A percentile compares a stretch with the other conserved stretches of the same genome.
Evolutionary conservation across 2,329 filamentous ascomycete genomes (phyloP).

Genomic region (Aspergillus pseudoglaucus): DNA sequence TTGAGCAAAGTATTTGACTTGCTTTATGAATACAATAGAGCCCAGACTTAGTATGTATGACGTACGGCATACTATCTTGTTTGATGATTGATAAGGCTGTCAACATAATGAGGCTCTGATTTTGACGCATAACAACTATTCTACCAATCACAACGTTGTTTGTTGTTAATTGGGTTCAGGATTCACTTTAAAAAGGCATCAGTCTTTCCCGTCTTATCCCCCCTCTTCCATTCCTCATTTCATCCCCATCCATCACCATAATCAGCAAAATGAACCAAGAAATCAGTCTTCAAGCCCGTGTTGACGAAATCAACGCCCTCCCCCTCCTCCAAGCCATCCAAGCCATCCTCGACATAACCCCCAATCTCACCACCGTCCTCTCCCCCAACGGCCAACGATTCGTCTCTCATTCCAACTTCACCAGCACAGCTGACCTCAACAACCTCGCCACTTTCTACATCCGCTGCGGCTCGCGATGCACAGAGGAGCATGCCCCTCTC

Average conservation of each 20-base stretch:
- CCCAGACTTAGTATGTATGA: no score
- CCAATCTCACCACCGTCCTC: conserved; percentile 8
- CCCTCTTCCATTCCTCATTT: neutral
- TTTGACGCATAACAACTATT: no score
- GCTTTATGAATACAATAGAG: no score
- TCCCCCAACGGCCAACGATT: conserved; percentile 7
- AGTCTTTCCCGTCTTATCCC: neutral
- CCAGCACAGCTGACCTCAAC: conserved; percentile 10
- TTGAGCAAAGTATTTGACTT: no score
- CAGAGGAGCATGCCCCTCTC: conserved; percentile 11
- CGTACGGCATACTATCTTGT: no score
- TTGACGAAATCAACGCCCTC: conserved; percentile 7
- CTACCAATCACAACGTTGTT: no score
- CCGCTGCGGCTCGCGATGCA: conserved; percentile 4
- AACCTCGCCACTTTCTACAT: conserved; percentile 12
- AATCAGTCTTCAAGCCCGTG: neutral
- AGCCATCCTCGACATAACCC: conserved; percentile 7
- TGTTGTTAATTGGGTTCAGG: no score
- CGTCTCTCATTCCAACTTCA: conserved; percentile 9
- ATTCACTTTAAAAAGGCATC: no score
- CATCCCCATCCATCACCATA: neutral
- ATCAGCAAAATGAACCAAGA: neutral
- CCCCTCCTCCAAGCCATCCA: conserved; percentile 8
- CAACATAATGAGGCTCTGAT: no score
- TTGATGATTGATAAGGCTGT: no score